A percentile compares a stretch with the other conserved stretches of the same genome.
Conservation (phyloP, 805 yeast species). For the Kazachstania viticola region DNA sequence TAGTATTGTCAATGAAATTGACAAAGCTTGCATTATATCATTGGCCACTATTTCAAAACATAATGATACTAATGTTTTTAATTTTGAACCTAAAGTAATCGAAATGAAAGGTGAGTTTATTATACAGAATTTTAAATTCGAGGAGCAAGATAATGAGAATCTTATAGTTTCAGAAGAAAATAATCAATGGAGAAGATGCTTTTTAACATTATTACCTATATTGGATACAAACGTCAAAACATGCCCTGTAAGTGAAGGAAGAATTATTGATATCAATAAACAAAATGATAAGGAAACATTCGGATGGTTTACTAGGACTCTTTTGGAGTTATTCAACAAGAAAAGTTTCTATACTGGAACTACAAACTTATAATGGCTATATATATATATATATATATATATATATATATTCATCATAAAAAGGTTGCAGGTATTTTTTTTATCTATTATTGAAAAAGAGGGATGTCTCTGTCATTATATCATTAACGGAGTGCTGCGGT, state of each 20-base stretch:
- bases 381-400: not conserved
- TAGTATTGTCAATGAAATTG: slow-evolving; percentile 1
- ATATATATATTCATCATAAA: not conserved
- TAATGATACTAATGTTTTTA: not conserved
- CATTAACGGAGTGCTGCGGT: slow-evolving; percentile 7
- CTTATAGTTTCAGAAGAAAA: slow-evolving; percentile 16
- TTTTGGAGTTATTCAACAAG: slow-evolving; percentile 15
- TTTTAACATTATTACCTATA: slow-evolving; percentile 29
- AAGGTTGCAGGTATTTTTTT: not conserved
- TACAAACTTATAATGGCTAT: slow-evolving; percentile 1
- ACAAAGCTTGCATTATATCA: not conserved
- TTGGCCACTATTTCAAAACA: not conserved
- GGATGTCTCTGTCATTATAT: slow-evolving; percentile 14
- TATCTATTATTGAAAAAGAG: slow-evolving; percentile 10
- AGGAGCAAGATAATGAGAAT: slow-evolving; percentile 7
- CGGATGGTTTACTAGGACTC: slow-evolving; percentile 26
- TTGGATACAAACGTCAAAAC: slow-evolving; percentile 24
- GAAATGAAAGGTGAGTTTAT: slow-evolving; percentile 20
- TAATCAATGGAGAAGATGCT: slow-evolving; percentile 30
- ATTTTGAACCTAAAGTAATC: too few species aligned
- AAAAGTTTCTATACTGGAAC: slow-evolving; percentile 23
- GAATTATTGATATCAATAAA: slow-evolving; percentile 20
- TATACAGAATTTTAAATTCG: slow-evolving; percentile 16
- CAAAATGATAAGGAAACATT: slow-evolving; percentile 18
- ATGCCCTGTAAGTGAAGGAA: slow-evolving; percentile 27